A percentile compares a stretch with the other conserved stretches of the same genome.
phyloP scores from a whole-genome alignment of 2,329 filamentous ascomycete genomes.

The Pseudogymnoascus sp. region DNA sequence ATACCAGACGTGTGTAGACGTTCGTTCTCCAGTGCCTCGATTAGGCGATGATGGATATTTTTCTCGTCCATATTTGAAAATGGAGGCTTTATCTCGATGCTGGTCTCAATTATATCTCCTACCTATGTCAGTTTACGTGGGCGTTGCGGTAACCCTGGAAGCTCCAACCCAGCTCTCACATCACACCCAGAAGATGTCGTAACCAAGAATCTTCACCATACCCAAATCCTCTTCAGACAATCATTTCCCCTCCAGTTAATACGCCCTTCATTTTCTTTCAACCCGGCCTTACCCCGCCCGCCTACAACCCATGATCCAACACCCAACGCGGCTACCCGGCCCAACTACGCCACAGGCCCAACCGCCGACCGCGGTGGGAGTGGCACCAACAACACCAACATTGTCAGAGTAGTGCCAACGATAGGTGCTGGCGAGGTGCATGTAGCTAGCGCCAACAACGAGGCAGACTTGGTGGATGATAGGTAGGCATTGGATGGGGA shows the following conservation, averaged over 20 bases:
- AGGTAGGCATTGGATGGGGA: neutral
- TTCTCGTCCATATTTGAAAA: constrained; percentile 1
- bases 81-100: neutral
- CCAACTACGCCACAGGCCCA: neutral
- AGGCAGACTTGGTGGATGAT: neutral
- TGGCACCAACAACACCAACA: neutral
- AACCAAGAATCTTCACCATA: too few species aligned
- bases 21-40: neutral
- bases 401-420: neutral
- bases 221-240: too few species aligned
- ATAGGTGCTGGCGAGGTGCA: too few species aligned
- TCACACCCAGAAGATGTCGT: too few species aligned
- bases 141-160: too few species aligned
- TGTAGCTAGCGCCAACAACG: neutral
- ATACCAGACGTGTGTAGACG: constrained; percentile 1
- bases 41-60: neutral
- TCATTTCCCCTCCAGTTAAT: too few species aligned
- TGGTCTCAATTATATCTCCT: too few species aligned
- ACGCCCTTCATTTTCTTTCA: too few species aligned
- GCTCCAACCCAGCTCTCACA: too few species aligned
- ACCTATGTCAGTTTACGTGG: too few species aligned
- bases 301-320: neutral
- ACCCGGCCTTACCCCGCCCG: neutral
- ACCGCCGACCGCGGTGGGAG: neutral
- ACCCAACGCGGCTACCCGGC: neutral